Evolutionary conservation across 371 early-diverging fungal genomes (phyloP), one percentile per base, ranked within the genome.

Genomic region (Mortierella sp.): DNA sequence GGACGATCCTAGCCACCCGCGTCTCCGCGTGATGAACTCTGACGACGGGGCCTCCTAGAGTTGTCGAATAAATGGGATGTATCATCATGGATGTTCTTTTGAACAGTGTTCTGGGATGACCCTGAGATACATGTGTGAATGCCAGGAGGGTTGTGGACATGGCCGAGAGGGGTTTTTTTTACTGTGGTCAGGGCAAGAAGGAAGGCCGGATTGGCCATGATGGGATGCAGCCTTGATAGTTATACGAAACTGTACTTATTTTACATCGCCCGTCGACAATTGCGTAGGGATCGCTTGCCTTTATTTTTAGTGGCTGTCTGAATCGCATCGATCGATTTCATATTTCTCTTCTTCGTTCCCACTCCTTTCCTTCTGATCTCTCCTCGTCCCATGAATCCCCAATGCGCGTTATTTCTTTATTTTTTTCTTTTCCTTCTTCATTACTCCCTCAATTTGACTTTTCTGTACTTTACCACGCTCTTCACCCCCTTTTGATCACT

Each of bases 21-120:
- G 65, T 24, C 58, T 76, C 14, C 73, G 80, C 1, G 80, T 80
- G 13, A 80, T 70, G 70, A 80, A 80, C 41, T 77, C 80, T 5
- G 80, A 80, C 37, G 67, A 69, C 10, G 73, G 55, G 31, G 24
- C 16, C 13, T 34, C 37, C 31, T 53, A 71, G n/a, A 65, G 44
- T n/a, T n/a, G n/a, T n/a, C n/a, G n/a, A n/a, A n/a, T n/a, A n/a
- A n/a, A 39, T 26, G 2, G n/a, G 31, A 53, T 44, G 44, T 14
- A 37, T 24, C 53, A 24, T 34, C 0, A 55, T n/a, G n/a, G n/a
- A n/a, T n/a, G n/a, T n/a, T n/a, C n/a, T n/a, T n/a, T n/a, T n/a
- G n/a, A n/a, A n/a, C n/a, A n/a, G n/a, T n/a, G n/a, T n/a, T n/a
- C n/a, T n/a, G n/a, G n/a, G n/a, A n/a, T n/a, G n/a, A n/a, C n/a